Conservation (phyloP, 1,284 basidiomycete species). For the Austroboletus novae-zelandiae region DNA sequence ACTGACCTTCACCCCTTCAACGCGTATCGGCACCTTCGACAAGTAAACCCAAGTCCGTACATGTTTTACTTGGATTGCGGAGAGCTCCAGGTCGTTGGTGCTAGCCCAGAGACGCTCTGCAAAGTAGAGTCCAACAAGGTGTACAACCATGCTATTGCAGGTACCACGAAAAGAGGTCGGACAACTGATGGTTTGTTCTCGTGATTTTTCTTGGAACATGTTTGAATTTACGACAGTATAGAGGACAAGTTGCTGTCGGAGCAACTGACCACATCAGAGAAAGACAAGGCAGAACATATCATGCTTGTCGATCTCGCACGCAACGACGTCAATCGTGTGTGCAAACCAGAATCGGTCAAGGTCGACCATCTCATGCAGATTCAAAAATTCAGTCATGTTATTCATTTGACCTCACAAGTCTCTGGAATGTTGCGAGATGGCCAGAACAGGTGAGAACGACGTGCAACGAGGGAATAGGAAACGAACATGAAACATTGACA, state of each 20-base stretch:
- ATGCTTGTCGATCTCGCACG: conserved; percentile 98
- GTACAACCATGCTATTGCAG: conserved; percentile 97
- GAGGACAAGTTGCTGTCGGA: conserved; percentile 86
- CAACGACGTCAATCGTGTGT: conserved; percentile 99
- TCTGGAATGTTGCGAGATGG: conserved; percentile 85
- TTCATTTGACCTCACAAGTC: conserved; percentile 95
- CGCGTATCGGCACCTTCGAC: conserved; percentile 88
- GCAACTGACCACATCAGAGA: conserved; percentile 79
- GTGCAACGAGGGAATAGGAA: neutral
- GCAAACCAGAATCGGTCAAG: conserved; percentile 92
- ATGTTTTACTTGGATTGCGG: conserved; percentile 99
- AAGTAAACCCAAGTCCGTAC: conserved; percentile 97
- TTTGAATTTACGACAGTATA: conserved; percentile 31
- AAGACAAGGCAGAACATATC: conserved; percentile 97
- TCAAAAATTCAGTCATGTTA: conserved; percentile 98
- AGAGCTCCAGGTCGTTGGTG: conserved; percentile 91
- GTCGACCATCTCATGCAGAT: conserved; percentile 95
- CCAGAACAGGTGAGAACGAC: conserved; percentile 63
- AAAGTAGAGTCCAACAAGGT: conserved; percentile 93
- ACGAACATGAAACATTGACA: conserved; percentile 29
- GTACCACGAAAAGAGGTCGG: conserved; percentile 88
- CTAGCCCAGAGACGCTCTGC: conserved; percentile 96
- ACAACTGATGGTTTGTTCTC: conserved; percentile 71
- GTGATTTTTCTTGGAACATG: conserved; percentile 1
- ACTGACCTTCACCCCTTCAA: conserved; percentile 97